Evolutionary conservation across 2,329 filamentous ascomycete species (phyloP).

Genomic region (Didymella lethalis): DNA sequence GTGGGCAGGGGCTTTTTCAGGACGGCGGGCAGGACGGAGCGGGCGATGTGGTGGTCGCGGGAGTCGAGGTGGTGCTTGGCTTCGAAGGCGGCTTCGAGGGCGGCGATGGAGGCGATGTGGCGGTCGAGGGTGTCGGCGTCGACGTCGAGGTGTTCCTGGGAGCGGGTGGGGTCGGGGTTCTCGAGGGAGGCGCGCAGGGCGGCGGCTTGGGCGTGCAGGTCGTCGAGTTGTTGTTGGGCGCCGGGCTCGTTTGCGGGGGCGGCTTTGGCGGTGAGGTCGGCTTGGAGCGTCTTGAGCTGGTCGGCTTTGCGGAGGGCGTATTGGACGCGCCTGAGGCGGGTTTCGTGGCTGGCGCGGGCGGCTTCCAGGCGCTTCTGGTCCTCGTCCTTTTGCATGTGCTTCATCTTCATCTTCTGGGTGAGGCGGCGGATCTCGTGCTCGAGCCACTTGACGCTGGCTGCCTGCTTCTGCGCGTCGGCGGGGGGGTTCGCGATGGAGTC

Average conservation of each 20-base stretch:
- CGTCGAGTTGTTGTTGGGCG: slow-evolving; percentile 29
- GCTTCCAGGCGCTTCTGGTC: slow-evolving; percentile 36
- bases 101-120: slow-evolving; percentile 24
- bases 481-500: slow-evolving; percentile 31
- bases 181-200: slow-evolving; percentile 24
- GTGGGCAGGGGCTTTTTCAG: slow-evolving; percentile 29
- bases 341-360: slow-evolving; percentile 34
- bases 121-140: slow-evolving; percentile 25
- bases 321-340: slow-evolving; percentile 32
- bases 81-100: slow-evolving; percentile 35
- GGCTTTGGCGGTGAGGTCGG: slow-evolving; percentile 23
- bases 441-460: slow-evolving; percentile 37
- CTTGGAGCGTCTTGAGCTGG: slow-evolving; percentile 32
- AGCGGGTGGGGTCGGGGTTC: slow-evolving; percentile 27
- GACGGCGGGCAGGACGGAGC: slow-evolving; percentile 34
- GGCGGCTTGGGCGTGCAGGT: slow-evolving; percentile 24
- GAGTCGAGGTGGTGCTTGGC: slow-evolving; percentile 29
- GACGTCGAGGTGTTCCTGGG: slow-evolving; percentile 18
- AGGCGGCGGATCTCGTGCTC: slow-evolving; percentile 37
- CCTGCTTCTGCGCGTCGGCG: slow-evolving; percentile 21
- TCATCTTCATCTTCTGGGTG: slow-evolving; percentile 35
- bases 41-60: slow-evolving; percentile 34
- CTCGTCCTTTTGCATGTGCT: slow-evolving; percentile 37
- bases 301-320: slow-evolving; percentile 37
- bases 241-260: slow-evolving; percentile 33